Evolutionary conservation across 306 rosid genomes (phyloP).

Genomic region (Cajanus cajan): DNA sequence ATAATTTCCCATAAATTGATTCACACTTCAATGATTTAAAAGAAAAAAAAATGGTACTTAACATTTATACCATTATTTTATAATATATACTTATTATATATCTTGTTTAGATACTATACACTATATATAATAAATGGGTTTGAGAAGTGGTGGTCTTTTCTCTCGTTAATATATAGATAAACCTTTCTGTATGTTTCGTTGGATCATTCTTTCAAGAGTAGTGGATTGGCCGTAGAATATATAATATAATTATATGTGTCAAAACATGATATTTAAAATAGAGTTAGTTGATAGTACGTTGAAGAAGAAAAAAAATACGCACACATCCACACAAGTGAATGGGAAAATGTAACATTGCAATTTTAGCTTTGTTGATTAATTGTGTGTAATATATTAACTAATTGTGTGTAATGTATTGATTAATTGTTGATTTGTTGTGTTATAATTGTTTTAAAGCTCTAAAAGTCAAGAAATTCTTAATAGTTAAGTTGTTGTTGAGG

Average conservation of each 20-base stretch:
- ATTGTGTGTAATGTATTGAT: too few species aligned
- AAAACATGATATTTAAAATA: neutral
- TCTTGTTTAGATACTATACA: neutral
- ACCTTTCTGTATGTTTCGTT: neutral
- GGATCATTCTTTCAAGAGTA: neutral
- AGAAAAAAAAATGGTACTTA: neutral
- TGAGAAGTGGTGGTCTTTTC: conserved; percentile 18
- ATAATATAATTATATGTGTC: neutral
- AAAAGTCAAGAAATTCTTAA: too few species aligned
- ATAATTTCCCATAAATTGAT: too few species aligned
- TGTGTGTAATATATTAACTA: too few species aligned
- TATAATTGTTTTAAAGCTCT: too few species aligned
- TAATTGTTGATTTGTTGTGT: too few species aligned
- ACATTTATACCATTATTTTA: neutral
- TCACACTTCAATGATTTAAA: too few species aligned
- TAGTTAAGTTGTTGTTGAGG: too few species aligned
- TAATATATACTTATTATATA: neutral
- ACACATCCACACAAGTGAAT: neutral
- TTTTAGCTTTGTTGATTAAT: too few species aligned
- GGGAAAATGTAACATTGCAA: neutral
- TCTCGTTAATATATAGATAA: neutral
- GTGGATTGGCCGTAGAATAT: neutral
- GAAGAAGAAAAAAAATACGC: neutral
- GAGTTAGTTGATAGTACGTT: neutral
- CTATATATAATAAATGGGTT: neutral